These are phyloP conservation scores for Rhizophagus clarus DNA, from an alignment of 192 early-diverging fungal species.

Conservation along the genomic window DNA sequence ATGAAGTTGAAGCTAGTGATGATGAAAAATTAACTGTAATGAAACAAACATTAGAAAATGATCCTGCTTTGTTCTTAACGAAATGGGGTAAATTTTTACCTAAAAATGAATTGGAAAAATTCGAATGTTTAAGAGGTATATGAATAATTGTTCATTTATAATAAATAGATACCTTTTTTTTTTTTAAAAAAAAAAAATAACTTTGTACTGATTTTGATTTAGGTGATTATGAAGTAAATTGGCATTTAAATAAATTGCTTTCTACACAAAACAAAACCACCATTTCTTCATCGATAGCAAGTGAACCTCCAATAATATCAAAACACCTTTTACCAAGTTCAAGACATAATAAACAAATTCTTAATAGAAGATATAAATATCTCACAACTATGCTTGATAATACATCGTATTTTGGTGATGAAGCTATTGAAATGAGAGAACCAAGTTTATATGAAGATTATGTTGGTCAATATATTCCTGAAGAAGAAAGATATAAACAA, in stretches of 20 bases:
- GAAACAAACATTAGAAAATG: conserved; percentile 27
- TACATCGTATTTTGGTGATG: conserved; percentile 43
- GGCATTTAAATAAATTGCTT: conserved; percentile 34
- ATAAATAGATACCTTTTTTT: not conserved
- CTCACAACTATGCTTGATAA: conserved; percentile 34
- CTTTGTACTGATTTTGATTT: not conserved
- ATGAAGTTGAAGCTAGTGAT: conserved; percentile 34
- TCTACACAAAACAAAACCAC: conserved; percentile 3
- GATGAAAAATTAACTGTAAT: conserved; percentile 38
- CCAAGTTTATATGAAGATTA: conserved; percentile 47
- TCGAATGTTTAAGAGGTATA: conserved; percentile 35
- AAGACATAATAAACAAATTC: conserved; percentile 27
- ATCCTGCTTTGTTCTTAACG: conserved; percentile 45
- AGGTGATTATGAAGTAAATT: conserved; percentile 45
- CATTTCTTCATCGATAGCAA: not conserved
- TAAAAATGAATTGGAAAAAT: conserved; percentile 30
- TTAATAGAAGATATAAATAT: conserved; percentile 45
- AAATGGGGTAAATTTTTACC: conserved; percentile 44
- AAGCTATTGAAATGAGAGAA: conserved; percentile 43
- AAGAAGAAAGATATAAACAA: conserved; percentile 27
- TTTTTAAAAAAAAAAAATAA: not conserved
- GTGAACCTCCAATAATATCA: conserved; percentile 1
- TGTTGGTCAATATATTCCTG: conserved; percentile 44
- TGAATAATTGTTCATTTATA: not conserved
- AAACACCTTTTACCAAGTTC: not conserved